phyloP scores from a whole-genome alignment of 1,284 basidiomycete genomes.

The Microstroma glucosiphilum region DNA sequence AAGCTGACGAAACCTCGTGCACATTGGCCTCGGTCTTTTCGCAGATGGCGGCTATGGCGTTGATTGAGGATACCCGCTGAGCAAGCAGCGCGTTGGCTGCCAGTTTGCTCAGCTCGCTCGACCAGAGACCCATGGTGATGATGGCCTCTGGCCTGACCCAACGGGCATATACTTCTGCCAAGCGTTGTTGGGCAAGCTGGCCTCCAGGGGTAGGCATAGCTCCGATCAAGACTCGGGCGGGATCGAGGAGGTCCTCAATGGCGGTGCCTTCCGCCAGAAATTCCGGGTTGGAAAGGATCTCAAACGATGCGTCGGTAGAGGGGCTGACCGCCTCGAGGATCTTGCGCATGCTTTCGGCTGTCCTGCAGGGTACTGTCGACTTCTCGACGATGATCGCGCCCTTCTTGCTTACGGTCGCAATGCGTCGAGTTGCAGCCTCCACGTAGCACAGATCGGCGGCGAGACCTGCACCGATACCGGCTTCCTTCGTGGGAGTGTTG shows the following conservation, averaged over 20 bases:
- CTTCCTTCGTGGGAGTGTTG: conserved; percentile 98
- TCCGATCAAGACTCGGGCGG: conserved; percentile 94
- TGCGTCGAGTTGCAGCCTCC: conserved; percentile 89
- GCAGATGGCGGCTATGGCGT: conserved; percentile 95
- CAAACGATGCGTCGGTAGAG: conserved; percentile 79
- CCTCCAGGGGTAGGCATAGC: conserved; percentile 83
- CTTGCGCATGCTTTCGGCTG: conserved; percentile 95
- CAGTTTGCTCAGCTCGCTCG: conserved; percentile 94
- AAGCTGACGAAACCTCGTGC: conserved; percentile 90
- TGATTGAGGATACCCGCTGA: conserved; percentile 89
- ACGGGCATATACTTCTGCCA: conserved; percentile 79
- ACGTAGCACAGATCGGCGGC: conserved; percentile 97
- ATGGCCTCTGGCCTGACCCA: conserved; percentile 87
- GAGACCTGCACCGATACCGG: conserved; percentile 90
- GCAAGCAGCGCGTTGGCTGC: conserved; percentile 98
- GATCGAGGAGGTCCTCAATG: conserved; percentile 75
- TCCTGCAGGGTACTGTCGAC: conserved; percentile 96
- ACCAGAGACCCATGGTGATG: conserved; percentile 94
- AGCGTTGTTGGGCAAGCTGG: conserved; percentile 68
- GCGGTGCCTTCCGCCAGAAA: conserved; percentile 98
- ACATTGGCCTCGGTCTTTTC: conserved; percentile 98
- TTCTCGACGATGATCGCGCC: conserved; percentile 99
- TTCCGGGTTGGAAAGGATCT: conserved; percentile 98
- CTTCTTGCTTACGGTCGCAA: conserved; percentile 79
- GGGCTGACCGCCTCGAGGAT: conserved; percentile 92